phyloP scores from a whole-genome alignment of 345 rosid species.

The Eucalyptus polybractea region DNA sequence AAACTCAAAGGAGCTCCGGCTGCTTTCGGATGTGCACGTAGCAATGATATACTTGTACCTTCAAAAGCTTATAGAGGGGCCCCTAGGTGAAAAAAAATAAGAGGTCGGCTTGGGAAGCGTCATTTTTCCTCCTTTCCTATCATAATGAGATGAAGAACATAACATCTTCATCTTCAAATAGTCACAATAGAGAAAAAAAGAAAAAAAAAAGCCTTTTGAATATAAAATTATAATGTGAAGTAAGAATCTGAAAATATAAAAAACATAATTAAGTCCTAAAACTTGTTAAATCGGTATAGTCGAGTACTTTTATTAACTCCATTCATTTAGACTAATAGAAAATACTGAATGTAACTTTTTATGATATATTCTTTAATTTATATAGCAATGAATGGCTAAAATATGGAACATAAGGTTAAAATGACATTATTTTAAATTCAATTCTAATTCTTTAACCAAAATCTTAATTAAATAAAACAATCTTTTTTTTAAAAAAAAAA shows the following conservation, averaged over 20 bases:
- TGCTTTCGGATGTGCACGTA: neutral
- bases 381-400: too few relatives aligned
- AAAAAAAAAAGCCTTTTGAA: neutral
- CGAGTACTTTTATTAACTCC: too few relatives aligned
- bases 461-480: too few relatives aligned
- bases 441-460: too few relatives aligned
- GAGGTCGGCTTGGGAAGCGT: neutral
- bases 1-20: neutral
- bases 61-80: neutral
- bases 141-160: neutral
- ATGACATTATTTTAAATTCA: too few relatives aligned
- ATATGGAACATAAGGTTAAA: too few relatives aligned
- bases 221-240: neutral
- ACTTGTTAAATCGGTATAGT: fast-evolving
- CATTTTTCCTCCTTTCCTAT: neutral
- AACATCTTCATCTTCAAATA: neutral
- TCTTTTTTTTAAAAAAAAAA: too few relatives aligned
- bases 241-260: neutral
- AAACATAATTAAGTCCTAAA: too few relatives aligned
- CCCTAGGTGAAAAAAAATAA: neutral
- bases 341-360: too few relatives aligned
- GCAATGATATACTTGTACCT: neutral
- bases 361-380: too few relatives aligned
- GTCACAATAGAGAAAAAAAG: neutral
- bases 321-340: too few relatives aligned